Percentiles rank a stretch among this genome's conserved stretches.
phyloP scores from a whole-genome alignment of 495 filamentous ascomycete species.

The Xylaria nigripes region DNA sequence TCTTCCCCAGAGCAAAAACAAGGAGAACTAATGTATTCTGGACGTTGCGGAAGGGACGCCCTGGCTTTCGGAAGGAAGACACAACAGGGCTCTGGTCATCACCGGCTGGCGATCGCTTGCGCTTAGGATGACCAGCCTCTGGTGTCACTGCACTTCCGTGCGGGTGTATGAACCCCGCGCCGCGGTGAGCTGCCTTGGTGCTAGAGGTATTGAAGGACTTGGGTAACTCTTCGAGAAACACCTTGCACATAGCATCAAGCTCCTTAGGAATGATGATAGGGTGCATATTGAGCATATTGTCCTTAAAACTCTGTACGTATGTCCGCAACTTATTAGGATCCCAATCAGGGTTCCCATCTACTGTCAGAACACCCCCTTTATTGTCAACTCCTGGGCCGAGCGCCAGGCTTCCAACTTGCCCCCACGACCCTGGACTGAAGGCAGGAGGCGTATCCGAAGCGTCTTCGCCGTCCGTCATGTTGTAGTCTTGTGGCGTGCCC shows the following conservation, averaged over 20 bases:
- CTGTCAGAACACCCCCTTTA: slow-evolving; percentile 44
- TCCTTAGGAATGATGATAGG: slow-evolving; percentile 60
- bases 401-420: slow-evolving; percentile 41
- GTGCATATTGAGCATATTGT: slow-evolving; percentile 80
- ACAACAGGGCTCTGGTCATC: slow-evolving; percentile 28
- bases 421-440: slow-evolving; percentile 38
- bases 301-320: slow-evolving; percentile 63
- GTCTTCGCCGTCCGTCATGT: slow-evolving; percentile 29
- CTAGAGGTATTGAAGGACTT: slow-evolving; percentile 17
- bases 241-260: slow-evolving; percentile 42
- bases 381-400: slow-evolving; percentile 30
- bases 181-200: slow-evolving; percentile 11
- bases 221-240: slow-evolving; percentile 39
- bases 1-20: slow-evolving; percentile 77
- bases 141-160: slow-evolving; percentile 19
- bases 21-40: slow-evolving; percentile 73
- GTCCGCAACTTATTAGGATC: slow-evolving; percentile 51
- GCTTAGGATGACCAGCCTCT: slow-evolving; percentile 42
- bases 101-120: slow-evolving; percentile 47
- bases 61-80: slow-evolving; percentile 29
- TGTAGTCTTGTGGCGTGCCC: slow-evolving; percentile 26
- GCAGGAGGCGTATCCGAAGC: slow-evolving; percentile 44
- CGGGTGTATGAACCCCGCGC: slow-evolving; percentile 22
- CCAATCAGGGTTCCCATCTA: slow-evolving; percentile 57
- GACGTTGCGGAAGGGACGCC: slow-evolving; percentile 48